Conservation (phyloP, 2,329 filamentous ascomycete genomes). For the Diatrype stigma region DNA sequence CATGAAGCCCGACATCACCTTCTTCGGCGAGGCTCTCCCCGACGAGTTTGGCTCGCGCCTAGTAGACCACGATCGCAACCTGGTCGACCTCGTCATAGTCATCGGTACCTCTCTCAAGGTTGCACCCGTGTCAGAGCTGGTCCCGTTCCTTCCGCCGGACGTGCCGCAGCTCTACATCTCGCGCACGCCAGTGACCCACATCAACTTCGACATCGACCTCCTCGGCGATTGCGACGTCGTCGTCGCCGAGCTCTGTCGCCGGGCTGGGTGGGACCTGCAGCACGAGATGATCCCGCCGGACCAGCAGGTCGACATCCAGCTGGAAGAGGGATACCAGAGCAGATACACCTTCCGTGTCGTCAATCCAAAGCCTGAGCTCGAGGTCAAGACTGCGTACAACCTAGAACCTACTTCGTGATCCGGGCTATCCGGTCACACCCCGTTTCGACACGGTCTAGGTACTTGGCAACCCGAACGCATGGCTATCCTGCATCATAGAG, state of each 20-base stretch:
- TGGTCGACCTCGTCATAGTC: constrained; percentile 85
- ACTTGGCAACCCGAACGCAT: too few species aligned
- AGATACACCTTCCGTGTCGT: constrained; percentile 37
- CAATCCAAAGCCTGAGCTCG: constrained; percentile 4
- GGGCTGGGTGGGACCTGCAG: constrained; percentile 72
- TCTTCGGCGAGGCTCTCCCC: constrained; percentile 90
- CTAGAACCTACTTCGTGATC: too few species aligned
- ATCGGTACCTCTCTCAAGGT: constrained; percentile 97
- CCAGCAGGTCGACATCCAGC: constrained; percentile 55
- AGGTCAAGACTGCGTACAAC: too few species aligned
- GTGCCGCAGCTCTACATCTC: constrained; percentile 91
- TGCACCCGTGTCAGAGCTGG: constrained; percentile 88
- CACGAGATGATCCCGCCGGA: constrained; percentile 79
- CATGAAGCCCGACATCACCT: constrained; percentile 98
- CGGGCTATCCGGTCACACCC: too few species aligned
- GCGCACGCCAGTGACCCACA: constrained; percentile 76
- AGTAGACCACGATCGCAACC: constrained; percentile 72
- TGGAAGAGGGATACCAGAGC: constrained; percentile 42
- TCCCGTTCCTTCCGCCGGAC: constrained; percentile 70
- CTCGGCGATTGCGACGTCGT: constrained; percentile 94
- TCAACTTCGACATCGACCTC: constrained; percentile 94
- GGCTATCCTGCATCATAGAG: too few species aligned
- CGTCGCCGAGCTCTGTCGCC: constrained; percentile 77
- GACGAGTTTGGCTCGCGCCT: constrained; percentile 78
- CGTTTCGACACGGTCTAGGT: too few species aligned